phyloP scores from a whole-genome alignment of 2,329 filamentous ascomycete genomes.

The Venturia pyrina region DNA sequence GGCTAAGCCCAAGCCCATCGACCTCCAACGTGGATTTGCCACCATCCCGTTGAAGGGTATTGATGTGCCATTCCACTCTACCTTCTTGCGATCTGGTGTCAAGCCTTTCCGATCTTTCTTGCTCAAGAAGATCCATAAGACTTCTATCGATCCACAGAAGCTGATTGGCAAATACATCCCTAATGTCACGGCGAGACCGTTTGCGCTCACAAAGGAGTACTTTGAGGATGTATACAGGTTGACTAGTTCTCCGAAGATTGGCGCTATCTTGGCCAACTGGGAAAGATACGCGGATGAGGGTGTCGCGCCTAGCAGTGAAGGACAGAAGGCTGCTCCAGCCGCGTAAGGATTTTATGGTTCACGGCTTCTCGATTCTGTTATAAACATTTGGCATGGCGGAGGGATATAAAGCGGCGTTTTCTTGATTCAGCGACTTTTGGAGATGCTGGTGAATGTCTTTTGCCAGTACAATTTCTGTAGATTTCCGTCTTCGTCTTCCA shows the following conservation, averaged over 20 bases:
- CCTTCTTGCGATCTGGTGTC: conserved; percentile 93
- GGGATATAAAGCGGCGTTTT: background rate
- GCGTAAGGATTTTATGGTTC: background rate
- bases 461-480: background rate
- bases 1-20: conserved; percentile 76
- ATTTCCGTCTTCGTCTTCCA: background rate
- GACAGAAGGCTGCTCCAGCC: conserved; percentile 8
- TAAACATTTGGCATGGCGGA: background rate
- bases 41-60: conserved; percentile 96
- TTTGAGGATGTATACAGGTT: conserved; percentile 97
- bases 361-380: background rate
- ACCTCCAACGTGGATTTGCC: conserved; percentile 89
- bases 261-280: conserved; percentile 70
- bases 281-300: conserved; percentile 35
- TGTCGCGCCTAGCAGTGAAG: background rate
- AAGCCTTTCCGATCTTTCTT: conserved; percentile 98
- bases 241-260: conserved; percentile 72
- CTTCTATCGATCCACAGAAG: conserved; percentile 93
- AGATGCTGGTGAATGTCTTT: background rate
- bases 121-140: conserved; percentile 99
- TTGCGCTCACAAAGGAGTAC: conserved; percentile 95
- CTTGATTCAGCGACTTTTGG: background rate
- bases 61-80: conserved; percentile 98
- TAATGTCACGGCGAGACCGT: conserved; percentile 93
- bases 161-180: conserved; percentile 97